Base-by-base conservation (phyloP, 1,284 basidiomycete species). In the Rhodotorula mucilaginosa region DNA sequence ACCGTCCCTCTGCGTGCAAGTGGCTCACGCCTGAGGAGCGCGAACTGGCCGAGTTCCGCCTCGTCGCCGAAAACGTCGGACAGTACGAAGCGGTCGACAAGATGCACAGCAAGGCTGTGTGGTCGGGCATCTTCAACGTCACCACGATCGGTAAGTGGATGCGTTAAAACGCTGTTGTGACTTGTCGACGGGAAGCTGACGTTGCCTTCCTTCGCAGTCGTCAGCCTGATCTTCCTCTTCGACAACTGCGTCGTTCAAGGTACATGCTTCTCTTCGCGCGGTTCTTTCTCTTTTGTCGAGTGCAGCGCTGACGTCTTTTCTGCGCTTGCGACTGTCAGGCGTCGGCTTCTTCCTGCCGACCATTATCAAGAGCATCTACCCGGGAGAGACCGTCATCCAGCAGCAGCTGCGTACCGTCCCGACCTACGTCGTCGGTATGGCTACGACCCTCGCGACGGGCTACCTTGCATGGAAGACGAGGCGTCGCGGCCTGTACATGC, bases 331-430 rank as follows among this genome's bases (percentile, higher is more conserved):
- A 26, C n/a, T 26, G 10, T 15, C 39, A 44, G 39, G 39, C 39
- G 59, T 63, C 31, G 59, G 56, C 2, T 68, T 65, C 66, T 68
- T 68, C n/a, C 62, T 61, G n/a, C 64, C 73, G 1, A 64, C 81
- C 5, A 79, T 82, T 26, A 79, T 83, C 21, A 48, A 68, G 0
- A 79, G 78, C 3, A 79, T 83, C 69, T 83, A 80, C 74, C 82
- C 82, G 0, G 70, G 70, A 15, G 65, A 74, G 39, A 75, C 78
- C 0, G 78, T 79, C 16, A 76, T 83, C 54, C 59, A 78, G 19
- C 74, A 80, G 51, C 82, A 83, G 65, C 78, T 82, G 6, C 75
- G 77, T n/a, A 81, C 80, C 5, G 81, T 82, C 0, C 81, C 81
- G 2, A 80, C 79, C n/a, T 80, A 80, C 67, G 67, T 81, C 7